A percentile compares a stretch with the other conserved stretches of the same genome.
These are phyloP conservation scores for Penicillium malachiteum DNA, from an alignment of 495 filamentous ascomycete species.

Conservation along the genomic window DNA sequence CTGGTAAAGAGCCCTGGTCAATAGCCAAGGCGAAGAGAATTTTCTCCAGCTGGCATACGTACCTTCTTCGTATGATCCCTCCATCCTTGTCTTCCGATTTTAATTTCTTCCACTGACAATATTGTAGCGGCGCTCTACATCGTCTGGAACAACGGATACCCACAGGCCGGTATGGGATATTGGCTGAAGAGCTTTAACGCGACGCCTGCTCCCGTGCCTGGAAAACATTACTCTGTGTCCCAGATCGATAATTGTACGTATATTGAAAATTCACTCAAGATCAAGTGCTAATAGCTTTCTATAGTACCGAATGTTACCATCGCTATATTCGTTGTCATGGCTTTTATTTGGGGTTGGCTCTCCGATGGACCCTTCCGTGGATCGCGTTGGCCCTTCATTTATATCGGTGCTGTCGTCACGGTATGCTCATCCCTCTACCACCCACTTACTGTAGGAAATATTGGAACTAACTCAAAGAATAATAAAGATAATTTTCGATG, in stretches of 20 bases:
- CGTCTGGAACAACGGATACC: slow-evolving; percentile 24
- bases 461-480: not conserved
- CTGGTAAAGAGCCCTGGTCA: slow-evolving; percentile 24
- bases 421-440: slow-evolving; percentile 6
- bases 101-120: not conserved
- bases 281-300: not conserved
- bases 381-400: slow-evolving; percentile 37
- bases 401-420: slow-evolving; percentile 31
- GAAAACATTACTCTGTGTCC: slow-evolving; percentile 18
- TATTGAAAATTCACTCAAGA: not conserved
- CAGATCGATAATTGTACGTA: slow-evolving; percentile 25
- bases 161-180: slow-evolving; percentile 21
- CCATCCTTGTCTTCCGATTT: not conserved
- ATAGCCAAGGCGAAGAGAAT: slow-evolving; percentile 23
- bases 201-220: slow-evolving; percentile 23
- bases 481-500: slow-evolving; percentile 25
- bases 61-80: slow-evolving; percentile 24
- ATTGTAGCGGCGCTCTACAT: slow-evolving; percentile 19
- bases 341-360: slow-evolving; percentile 34
- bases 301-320: slow-evolving; percentile 21
- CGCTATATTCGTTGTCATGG: slow-evolving; percentile 33
- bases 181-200: slow-evolving; percentile 31
- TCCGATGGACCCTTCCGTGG: slow-evolving; percentile 35
- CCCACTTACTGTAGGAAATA: no score
- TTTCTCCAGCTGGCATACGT: slow-evolving; percentile 28